Evolutionary conservation across 805 yeast genomes (phyloP), one percentile per base, ranked within the genome.

Genomic region (Maudiozyma turicensis): DNA sequence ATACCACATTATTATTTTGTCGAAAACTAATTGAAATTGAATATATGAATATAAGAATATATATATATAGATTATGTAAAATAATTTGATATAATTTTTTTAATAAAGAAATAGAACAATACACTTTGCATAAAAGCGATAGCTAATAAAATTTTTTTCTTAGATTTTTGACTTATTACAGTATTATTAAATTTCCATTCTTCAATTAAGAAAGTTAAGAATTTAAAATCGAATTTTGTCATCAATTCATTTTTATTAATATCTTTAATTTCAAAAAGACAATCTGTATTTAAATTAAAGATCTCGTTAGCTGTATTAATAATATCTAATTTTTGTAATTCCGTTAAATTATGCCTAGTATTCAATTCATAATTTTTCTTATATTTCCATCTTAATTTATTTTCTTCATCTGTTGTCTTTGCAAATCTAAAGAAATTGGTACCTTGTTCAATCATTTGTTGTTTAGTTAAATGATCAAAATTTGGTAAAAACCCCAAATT

Each of bases 401-500:
- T 78, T 59, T 81, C 85, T 58, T 83, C 86, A 59, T 85, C 84
- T 7, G 40, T 45, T 13, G 39, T 39, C 44, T 74, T 75, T 69
- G 59, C 60, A 48, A 64, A 64, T 29, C 60, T 57, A 51, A 61
- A 86, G 59, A 86, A 80, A 61, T 84, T 81, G 1, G 90, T 80
- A 15, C 89, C 95, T 55, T 70, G 55, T 39, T 69, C 63, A 32
- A 78, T 74, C 44, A 84, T 74, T 48, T 85, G 87, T 45, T 76
- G 82, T 47, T 78, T 80, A n/a, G 77, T 64, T 55, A 79, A 71
- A 30, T 86, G 87, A 48, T 77, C 77, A 44, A 82, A 77, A 56
- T 82, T 81, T 8, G 95, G 95, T 73, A 85, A 84, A 49, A 86
- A 66, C 2, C 89, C 86, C 6, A 82, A 69, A 28, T 88, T 82